A percentile compares a stretch with the other conserved stretches of the same genome.
phyloP scores from a whole-genome alignment of 805 yeast genomes.

The Saturnispora besseyi region DNA sequence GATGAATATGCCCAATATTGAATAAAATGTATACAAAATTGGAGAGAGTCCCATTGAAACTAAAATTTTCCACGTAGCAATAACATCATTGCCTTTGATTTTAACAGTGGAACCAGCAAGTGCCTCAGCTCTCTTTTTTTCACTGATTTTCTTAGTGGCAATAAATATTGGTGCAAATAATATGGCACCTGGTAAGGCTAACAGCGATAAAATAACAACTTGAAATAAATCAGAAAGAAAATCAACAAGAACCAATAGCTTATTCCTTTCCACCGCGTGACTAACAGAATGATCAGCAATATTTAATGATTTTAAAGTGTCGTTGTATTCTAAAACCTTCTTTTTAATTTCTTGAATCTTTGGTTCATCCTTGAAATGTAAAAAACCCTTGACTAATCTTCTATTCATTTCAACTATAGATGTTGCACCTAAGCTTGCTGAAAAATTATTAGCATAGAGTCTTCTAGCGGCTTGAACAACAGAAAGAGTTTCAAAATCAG shows the following conservation, averaged over 20 bases:
- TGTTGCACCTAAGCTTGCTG: conserved; percentile 66
- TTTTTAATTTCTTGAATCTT: conserved; percentile 49
- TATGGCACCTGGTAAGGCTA: conserved; percentile 82
- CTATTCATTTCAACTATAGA: conserved; percentile 87
- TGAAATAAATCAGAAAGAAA: conserved; percentile 30
- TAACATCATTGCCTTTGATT: conserved; percentile 84
- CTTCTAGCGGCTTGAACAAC: conserved; percentile 89
- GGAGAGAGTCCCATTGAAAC: conserved; percentile 89
- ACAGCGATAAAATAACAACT: conserved; percentile 44
- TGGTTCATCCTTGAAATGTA: conserved; percentile 63
- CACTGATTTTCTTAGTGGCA: conserved; percentile 66
- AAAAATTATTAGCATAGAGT: conserved; percentile 68
- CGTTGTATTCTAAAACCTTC: conserved; percentile 64
- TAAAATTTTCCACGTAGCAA: conserved; percentile 95
- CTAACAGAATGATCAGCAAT: conserved; percentile 58
- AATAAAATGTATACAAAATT: conserved; percentile 69
- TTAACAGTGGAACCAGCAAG: conserved; percentile 83
- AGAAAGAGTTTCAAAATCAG: conserved; percentile 82
- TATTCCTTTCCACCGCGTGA: conserved; percentile 25
- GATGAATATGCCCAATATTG: conserved; percentile 45
- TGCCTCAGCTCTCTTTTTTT: conserved; percentile 65
- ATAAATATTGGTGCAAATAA: conserved; percentile 85
- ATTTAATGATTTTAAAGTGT: conserved; percentile 37
- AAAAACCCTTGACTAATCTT: conserved; percentile 73
- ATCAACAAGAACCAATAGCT: conserved; percentile 18